Conservation (phyloP, 1,284 basidiomycete species). For the Neonothopanus nambi region DNA sequence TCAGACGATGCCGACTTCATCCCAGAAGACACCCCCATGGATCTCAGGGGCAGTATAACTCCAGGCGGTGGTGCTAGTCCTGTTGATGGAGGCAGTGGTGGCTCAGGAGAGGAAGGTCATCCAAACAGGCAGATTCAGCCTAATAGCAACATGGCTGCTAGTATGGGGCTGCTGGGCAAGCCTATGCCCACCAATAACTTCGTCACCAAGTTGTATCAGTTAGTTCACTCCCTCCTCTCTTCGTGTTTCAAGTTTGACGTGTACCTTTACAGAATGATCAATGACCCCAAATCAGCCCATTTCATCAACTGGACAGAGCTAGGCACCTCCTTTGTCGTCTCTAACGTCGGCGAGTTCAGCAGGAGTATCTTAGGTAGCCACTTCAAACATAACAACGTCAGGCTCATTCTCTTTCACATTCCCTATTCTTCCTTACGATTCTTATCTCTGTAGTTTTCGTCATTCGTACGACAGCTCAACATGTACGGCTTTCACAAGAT, state of each 20-base stretch:
- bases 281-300: constrained; percentile 71
- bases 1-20: neutral
- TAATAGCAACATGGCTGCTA: constrained; percentile 2
- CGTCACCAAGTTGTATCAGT: constrained; percentile 83
- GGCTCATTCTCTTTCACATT: constrained; percentile 25
- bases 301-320: constrained; percentile 80
- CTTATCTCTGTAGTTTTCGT: constrained; percentile 64
- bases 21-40: neutral
- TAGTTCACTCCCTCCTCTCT: constrained; percentile 31
- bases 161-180: constrained; percentile 59
- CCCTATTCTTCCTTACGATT: constrained; percentile 7
- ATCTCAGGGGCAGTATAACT: constrained; percentile 10
- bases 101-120: constrained; percentile 23
- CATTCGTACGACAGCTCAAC: constrained; percentile 87
- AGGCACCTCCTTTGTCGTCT: constrained; percentile 79
- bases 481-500: constrained; percentile 91
- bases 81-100: constrained; percentile 43
- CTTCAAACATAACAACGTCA: constrained; percentile 82
- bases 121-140: constrained; percentile 26
- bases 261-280: constrained; percentile 65
- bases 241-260: constrained; percentile 16
- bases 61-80: constrained; percentile 45
- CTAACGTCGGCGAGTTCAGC: constrained; percentile 81
- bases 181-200: constrained; percentile 78
- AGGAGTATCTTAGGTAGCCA: constrained; percentile 77